A percentile compares a stretch with the other conserved stretches of the same genome.
These are phyloP conservation scores for Curvularia lunata DNA, from an alignment of 2,329 filamentous ascomycete genomes.

Conservation along the genomic window DNA sequence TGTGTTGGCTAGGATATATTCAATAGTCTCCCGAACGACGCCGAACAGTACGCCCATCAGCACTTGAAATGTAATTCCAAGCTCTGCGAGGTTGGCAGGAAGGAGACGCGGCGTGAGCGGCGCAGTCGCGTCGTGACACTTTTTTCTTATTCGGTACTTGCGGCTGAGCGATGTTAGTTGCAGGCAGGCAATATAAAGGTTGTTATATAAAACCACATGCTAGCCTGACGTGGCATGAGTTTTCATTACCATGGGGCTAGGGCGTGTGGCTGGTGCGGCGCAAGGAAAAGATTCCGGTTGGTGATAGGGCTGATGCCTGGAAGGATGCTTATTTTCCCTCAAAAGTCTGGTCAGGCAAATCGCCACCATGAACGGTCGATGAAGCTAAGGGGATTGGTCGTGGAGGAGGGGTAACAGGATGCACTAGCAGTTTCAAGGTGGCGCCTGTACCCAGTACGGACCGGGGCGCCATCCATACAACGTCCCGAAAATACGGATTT, in stretches of 20 bases:
- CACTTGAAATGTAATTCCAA: background rate
- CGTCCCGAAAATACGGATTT: background rate
- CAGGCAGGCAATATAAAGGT: slow-evolving; percentile 18
- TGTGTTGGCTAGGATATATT: background rate
- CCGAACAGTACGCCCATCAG: background rate
- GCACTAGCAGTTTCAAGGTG: background rate
- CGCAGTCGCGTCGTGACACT: slow-evolving; percentile 1
- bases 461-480: background rate
- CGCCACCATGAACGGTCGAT: background rate
- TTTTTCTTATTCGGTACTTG: background rate
- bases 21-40: background rate
- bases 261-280: background rate
- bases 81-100: background rate
- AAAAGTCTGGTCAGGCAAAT: background rate
- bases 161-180: background rate
- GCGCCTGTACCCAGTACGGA: background rate
- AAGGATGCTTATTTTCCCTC: background rate
- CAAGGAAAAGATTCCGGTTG: background rate
- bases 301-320: background rate
- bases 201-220: slow-evolving; percentile 6
- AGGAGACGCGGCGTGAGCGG: slow-evolving; percentile 8
- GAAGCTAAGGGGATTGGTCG: background rate
- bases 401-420: background rate
- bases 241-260: background rate
- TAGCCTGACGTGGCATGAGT: slow-evolving; percentile 6